Percentiles rank a stretch among this genome's conserved stretches.
Evolutionary conservation across 2,329 filamentous ascomycete genomes (phyloP).

Genomic region (Clonostachys rhizophaga): DNA sequence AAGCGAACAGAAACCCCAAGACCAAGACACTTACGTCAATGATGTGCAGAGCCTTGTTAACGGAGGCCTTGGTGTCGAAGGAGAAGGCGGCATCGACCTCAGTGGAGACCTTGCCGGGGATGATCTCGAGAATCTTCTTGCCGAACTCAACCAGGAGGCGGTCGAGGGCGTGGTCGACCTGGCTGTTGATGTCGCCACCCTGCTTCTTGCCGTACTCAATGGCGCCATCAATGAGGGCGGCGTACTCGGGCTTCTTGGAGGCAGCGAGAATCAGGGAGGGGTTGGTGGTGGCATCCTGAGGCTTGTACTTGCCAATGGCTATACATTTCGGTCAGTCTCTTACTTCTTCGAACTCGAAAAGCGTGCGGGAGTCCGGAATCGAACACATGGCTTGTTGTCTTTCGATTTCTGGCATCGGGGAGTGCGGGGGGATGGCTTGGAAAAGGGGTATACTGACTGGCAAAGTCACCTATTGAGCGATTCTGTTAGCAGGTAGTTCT

Average conservation of each 20-base stretch:
- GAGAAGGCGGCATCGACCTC: slow-evolving; percentile 96
- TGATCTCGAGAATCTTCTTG: slow-evolving; percentile 93
- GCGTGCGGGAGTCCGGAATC: too few relatives aligned
- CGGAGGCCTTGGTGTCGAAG: slow-evolving; percentile 87
- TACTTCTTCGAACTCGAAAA: too few relatives aligned
- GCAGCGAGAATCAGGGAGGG: slow-evolving; percentile 97
- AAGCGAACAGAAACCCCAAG: background rate
- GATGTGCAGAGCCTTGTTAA: slow-evolving; percentile 94
- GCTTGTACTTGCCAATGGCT: slow-evolving; percentile 99
- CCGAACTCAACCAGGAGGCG: slow-evolving; percentile 95
- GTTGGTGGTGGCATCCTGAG: slow-evolving; percentile 99
- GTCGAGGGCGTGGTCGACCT: slow-evolving; percentile 90
- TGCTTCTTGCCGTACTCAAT: slow-evolving; percentile 80
- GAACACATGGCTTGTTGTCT: background rate
- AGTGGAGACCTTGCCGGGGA: slow-evolving; percentile 97
- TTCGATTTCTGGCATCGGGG: slow-evolving; percentile 5
- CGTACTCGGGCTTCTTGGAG: slow-evolving; percentile 97
- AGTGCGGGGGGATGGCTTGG: background rate
- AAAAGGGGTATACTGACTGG: slow-evolving; percentile 50
- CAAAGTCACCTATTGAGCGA: slow-evolving; percentile 62
- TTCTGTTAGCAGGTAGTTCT: slow-evolving; percentile 18
- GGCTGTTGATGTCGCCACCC: slow-evolving; percentile 64
- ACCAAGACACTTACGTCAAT: slow-evolving; percentile 66
- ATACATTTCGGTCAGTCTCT: slow-evolving; percentile 24
- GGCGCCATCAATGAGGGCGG: slow-evolving; percentile 82